Conservation (phyloP, 768 basidiomycete genomes). For the Auricularia sp. region DNA sequence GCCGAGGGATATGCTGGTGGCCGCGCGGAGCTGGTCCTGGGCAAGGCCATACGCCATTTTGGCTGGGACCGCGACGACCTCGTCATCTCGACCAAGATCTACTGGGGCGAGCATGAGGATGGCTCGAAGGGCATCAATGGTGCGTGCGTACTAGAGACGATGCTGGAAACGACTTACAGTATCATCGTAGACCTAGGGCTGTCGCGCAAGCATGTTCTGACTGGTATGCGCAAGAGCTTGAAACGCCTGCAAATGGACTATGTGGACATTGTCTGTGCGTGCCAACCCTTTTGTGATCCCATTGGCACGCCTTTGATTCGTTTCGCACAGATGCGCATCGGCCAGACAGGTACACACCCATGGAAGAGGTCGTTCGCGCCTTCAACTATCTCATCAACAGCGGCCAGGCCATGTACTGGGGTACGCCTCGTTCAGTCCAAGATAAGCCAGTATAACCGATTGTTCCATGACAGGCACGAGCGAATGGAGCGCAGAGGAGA, state of each 20-base stretch:
- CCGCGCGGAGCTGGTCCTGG: constrained; percentile 8
- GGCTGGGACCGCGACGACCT: constrained; percentile 11
- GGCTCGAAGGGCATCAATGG: constrained; percentile 8
- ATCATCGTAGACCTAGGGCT: background rate
- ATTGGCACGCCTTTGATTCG: background rate
- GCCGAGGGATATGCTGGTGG: constrained; percentile 9
- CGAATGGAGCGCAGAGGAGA: constrained; percentile 55
- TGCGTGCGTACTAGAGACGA: background rate
- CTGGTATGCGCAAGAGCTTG: constrained; percentile 56
- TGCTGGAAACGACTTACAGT: background rate
- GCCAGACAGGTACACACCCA: background rate
- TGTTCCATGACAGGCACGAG: background rate
- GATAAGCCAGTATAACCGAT: background rate
- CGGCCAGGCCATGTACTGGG: constrained; percentile 56
- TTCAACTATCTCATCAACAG: constrained; percentile 68
- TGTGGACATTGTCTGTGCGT: constrained; percentile 55
- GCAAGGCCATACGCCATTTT: constrained; percentile 11
- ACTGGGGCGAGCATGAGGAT: constrained; percentile 10
- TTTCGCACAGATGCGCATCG: background rate
- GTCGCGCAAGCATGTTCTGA: constrained; percentile 15
- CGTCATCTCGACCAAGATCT: constrained; percentile 12
- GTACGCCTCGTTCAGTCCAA: constrained; percentile 37
- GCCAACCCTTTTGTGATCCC: background rate
- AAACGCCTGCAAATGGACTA: constrained; percentile 66
- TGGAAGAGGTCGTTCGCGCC: constrained; percentile 67